phyloP scores from a whole-genome alignment of 306 rosid genomes.

The Glycine tomentella region DNA sequence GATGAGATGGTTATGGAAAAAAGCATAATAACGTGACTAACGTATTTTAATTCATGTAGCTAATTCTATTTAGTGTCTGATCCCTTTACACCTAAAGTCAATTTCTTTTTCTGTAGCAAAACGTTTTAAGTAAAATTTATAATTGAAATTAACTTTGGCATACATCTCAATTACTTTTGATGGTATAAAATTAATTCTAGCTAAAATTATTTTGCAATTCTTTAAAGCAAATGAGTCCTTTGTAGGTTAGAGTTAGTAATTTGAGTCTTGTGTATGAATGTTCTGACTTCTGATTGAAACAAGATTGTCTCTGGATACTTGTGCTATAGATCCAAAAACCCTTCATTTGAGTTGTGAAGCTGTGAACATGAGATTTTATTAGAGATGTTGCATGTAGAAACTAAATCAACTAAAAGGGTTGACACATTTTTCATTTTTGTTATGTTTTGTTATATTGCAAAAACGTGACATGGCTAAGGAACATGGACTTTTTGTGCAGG shows the following conservation, averaged over 20 bases:
- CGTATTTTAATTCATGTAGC: neutral
- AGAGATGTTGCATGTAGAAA: neutral
- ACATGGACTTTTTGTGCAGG: slow-evolving; percentile 54
- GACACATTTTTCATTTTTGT: neutral
- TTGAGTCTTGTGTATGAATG: too few relatives aligned
- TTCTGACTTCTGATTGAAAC: too few relatives aligned
- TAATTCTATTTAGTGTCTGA: neutral
- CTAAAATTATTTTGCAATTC: too few relatives aligned
- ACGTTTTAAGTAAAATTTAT: too few relatives aligned
- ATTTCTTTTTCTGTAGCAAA: too few relatives aligned
- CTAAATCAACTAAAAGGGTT: neutral
- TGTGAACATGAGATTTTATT: neutral
- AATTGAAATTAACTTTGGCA: too few relatives aligned
- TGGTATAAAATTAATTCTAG: neutral
- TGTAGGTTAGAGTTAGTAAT: too few relatives aligned
- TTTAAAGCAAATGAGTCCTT: too few relatives aligned
- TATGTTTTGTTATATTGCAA: neutral
- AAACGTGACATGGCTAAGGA: slow-evolving; percentile 3
- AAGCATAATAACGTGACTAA: neutral
- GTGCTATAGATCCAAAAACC: neutral
- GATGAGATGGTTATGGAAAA: neutral
- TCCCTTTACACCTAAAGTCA: neutral
- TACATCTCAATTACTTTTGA: neutral
- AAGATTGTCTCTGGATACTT: too few relatives aligned
- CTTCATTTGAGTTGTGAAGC: neutral